These are phyloP conservation scores for Blastobotrys persicus DNA, from an alignment of 1,139 yeast species.

Conservation along the genomic window DNA sequence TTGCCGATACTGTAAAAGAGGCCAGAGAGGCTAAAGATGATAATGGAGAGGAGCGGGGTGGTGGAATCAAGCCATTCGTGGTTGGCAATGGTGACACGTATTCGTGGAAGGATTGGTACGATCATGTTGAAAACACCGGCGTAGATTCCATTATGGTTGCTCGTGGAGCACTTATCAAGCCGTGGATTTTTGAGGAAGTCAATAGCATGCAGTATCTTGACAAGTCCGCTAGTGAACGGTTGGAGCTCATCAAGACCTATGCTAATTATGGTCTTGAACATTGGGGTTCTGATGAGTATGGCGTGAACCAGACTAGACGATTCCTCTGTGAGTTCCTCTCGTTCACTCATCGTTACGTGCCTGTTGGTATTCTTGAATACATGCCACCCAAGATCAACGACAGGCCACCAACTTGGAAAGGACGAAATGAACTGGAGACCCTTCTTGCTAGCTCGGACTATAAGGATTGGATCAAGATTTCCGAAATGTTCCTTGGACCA, in stretches of 20 bases:
- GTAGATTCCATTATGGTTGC: conserved; percentile 97
- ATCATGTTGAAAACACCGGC: conserved; percentile 63
- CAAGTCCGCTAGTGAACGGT: conserved; percentile 84
- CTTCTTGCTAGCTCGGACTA: conserved; percentile 80
- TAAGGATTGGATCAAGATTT: conserved; percentile 91
- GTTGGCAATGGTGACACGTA: conserved; percentile 93
- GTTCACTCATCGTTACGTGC: conserved; percentile 90
- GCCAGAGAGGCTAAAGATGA: conserved; percentile 49
- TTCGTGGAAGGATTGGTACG: conserved; percentile 85
- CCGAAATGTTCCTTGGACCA: conserved; percentile 95
- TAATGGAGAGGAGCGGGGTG: conserved; percentile 27
- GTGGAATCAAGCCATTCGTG: conserved; percentile 46
- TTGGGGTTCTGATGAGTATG: conserved; percentile 98
- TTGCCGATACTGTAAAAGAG: conserved; percentile 64
- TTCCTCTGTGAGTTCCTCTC: conserved; percentile 92
- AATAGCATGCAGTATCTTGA: conserved; percentile 87
- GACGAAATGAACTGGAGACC: conserved; percentile 93
- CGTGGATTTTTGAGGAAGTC: conserved; percentile 97
- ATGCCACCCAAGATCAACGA: conserved; percentile 88
- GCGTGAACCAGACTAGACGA: conserved; percentile 82
- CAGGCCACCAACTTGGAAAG: conserved; percentile 91
- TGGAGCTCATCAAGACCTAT: conserved; percentile 66
- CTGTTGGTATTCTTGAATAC: conserved; percentile 86
- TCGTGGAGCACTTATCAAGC: conserved; percentile 94
- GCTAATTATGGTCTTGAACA: conserved; percentile 85